A percentile compares a stretch with the other conserved stretches of the same genome.
Conservation (phyloP, 495 filamentous ascomycete species). For the Aspergillus ostianus region DNA sequence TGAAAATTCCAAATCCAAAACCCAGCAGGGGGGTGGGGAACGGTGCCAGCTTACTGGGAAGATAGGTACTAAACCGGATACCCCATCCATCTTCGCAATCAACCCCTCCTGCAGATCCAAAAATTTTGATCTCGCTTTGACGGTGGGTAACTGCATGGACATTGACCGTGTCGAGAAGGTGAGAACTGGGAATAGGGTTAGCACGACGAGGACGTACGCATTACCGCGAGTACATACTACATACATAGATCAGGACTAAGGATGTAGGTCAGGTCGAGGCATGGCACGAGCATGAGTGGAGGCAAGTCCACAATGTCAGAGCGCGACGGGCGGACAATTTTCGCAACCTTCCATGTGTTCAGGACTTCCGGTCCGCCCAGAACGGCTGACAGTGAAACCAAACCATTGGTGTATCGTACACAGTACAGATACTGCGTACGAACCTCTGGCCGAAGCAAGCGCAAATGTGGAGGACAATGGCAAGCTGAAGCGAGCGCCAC, state of each 20-base stretch:
- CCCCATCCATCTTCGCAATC: neutral
- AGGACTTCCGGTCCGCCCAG: no score
- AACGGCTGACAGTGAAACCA: no score
- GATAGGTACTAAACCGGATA: neutral
- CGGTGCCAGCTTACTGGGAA: neutral
- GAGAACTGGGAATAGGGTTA: neutral
- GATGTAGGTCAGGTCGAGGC: neutral
- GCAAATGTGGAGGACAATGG: neutral
- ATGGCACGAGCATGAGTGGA: neutral
- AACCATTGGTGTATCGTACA: no score
- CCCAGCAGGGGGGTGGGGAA: neutral
- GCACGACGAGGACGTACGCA: neutral
- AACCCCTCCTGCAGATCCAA: neutral
- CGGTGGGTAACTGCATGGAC: no score
- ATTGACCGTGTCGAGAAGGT: neutral
- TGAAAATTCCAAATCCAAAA: constrained; percentile 9
- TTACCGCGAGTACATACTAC: no score
- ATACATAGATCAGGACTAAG: neutral
- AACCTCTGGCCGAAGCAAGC: neutral
- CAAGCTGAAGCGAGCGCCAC: neutral
- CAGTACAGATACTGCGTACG: neutral
- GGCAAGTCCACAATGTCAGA: no score
- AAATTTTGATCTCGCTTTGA: neutral
- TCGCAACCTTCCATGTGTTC: neutral
- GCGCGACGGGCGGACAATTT: neutral